Base-by-base conservation (phyloP, 2,329 filamentous ascomycete genomes). In the Fusarium luffae region DNA sequence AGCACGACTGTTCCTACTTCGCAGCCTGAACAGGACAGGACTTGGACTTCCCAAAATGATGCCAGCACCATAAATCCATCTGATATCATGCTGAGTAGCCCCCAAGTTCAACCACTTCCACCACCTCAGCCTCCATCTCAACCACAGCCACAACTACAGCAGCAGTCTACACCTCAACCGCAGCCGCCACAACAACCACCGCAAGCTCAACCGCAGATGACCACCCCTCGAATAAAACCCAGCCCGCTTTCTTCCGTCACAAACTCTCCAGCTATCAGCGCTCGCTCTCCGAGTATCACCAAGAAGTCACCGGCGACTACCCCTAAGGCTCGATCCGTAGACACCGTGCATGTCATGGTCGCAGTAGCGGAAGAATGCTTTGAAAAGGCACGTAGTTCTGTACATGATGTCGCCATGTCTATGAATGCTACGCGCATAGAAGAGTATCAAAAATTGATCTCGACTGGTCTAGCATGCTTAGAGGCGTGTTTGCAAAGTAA, bases 331-430 rank as follows among this genome's bases (percentile, higher is more conserved):
- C 77, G 80, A 6, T 82, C 83, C 11, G 77, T 83, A 11, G 86
- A 88, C 59, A 85, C 84, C 1, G 81, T 87, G 4, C 82, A 89
- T 4, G 81, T 94, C 11, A 82, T 94, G 60, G 82, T 93, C 10
- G 87, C 86, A n/a, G 84, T 93, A 16, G 91, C 92, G 4, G 92
- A 95, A 73, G 92, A 95, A 70, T 93, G 92, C 73, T 88, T 94
- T 54, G 81, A 82, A 27, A 89, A 89, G 55, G 92, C 92, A 18
- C 88, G 90, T 63, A 79, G 81, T 19, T 81, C 84, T 4, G 83
- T 86, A 54, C 83, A 86, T 56, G 79, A 85, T 55, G 77, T 81
- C 2, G 80, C 81, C 43, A 81, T 81, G 75, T 75, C 72, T 16
- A 62, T 78, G n/a, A 75, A 80, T 16, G 65, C 75, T 5, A 77